phyloP scores from a whole-genome alignment of 352 stramenopile genomes.

The Pythium periplocum region DNA sequence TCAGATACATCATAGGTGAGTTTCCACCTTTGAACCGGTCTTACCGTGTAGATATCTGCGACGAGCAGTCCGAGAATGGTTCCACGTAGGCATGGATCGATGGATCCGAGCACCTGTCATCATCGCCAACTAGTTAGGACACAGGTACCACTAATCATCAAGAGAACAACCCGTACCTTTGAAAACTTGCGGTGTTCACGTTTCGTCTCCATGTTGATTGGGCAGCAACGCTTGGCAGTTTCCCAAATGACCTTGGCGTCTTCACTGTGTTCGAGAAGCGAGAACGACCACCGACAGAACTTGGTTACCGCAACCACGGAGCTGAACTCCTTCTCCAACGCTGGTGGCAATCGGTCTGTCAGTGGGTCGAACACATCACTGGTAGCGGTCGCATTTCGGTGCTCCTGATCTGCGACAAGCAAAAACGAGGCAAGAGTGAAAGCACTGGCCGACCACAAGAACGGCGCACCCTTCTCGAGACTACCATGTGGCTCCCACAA shows the following conservation, averaged over 20 bases:
- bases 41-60: slow-evolving; percentile 79
- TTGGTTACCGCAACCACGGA: slow-evolving; percentile 74
- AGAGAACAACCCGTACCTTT: slow-evolving; percentile 37
- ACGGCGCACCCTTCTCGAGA: slow-evolving; percentile 80
- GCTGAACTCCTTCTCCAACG: slow-evolving; percentile 78
- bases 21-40: neutral
- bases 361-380: slow-evolving; percentile 45
- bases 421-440: slow-evolving; percentile 80
- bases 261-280: slow-evolving; percentile 73
- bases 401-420: slow-evolving; percentile 60
- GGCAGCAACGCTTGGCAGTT: slow-evolving; percentile 78
- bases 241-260: slow-evolving; percentile 88
- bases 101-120: slow-evolving; percentile 66
- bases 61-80: slow-evolving; percentile 81
- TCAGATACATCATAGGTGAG: neutral
- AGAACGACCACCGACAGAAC: slow-evolving; percentile 87
- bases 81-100: slow-evolving; percentile 76
- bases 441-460: slow-evolving; percentile 78
- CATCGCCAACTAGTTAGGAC: neutral
- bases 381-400: slow-evolving; percentile 13
- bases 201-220: slow-evolving; percentile 82
- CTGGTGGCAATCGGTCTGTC: slow-evolving; percentile 43
- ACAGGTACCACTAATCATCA: neutral
- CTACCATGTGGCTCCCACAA: slow-evolving; percentile 84
- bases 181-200: slow-evolving; percentile 86